Evolutionary conservation across 768 basidiomycete species (phyloP), one percentile per base, ranked within the genome.

Genomic region (Mycena amicta): DNA sequence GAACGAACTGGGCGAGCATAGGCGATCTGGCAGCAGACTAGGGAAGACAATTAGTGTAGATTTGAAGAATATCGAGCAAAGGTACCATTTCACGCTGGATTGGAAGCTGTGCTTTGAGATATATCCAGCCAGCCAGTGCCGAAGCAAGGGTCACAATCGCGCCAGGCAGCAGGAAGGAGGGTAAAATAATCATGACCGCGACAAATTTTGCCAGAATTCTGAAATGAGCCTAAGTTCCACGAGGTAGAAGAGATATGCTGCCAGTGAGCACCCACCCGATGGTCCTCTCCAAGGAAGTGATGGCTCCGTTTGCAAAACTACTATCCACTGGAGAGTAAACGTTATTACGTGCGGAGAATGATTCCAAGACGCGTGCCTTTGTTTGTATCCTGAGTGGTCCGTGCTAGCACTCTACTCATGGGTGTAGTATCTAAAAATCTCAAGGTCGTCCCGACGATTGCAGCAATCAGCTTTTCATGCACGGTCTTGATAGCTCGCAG

Each of bases 61-160:
- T n/a, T n/a, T n/a, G n/a, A n/a, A 83, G 83, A 6, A 79, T 72
- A 50, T 77, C 75, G 4, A 76, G 74, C 33, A 16, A 6, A 53
- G 80, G 81, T 43, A 77, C 80, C 80, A 81, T 79, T 67, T 84
- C 80, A 20, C 83, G 75, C 71, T 85, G 85, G 58, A 84, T 78
- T 13, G 78, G 75, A 16, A 85, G 72, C 60, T 86, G 84, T 4
- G 81, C 80, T 57, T 76, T 76, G 65, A 85, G 82, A 67, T 85
- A 85, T 15, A 84, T 67, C 33, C 77, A 75, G 28, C 81, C 82
- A 16, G 77, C 62, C 59, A 75, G 68, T n/a, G 61, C 73, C 2
- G 82, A 83, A 5, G 80, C 18, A 8, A 74, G 49, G 5, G 70
- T 67, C 12, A 80, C 64, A 6, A 70, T 22, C 27, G 72, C 39